These are phyloP conservation scores for Euphorbia pulcherrima DNA, from an alignment of 345 rosid genomes.

Conservation along the genomic window DNA sequence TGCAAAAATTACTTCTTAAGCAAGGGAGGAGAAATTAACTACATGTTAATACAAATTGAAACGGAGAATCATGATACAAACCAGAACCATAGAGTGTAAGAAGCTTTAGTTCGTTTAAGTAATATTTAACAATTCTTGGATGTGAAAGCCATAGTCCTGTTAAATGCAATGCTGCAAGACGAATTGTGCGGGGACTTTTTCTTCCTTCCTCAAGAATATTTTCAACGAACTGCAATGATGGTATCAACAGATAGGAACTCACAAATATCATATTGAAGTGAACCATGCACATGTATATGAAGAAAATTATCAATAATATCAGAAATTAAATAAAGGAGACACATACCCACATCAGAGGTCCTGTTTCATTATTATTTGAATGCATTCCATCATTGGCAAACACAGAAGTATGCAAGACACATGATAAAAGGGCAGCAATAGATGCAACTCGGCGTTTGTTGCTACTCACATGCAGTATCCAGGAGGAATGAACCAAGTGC, in stretches of 20 bases:
- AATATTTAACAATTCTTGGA: constrained; percentile 67
- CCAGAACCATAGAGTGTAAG: constrained; percentile 94
- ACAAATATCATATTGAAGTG: background rate
- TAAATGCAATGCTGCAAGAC: constrained; percentile 86
- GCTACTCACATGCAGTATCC: constrained; percentile 86
- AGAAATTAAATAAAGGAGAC: constrained; percentile 15
- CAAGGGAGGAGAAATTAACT: constrained; percentile 1
- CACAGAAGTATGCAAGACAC: constrained; percentile 72
- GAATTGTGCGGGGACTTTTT: constrained; percentile 96
- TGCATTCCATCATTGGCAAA: constrained; percentile 70
- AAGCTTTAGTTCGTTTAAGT: constrained; percentile 75
- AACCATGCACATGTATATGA: background rate
- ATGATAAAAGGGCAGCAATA: constrained; percentile 83
- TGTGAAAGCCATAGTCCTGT: constrained; percentile 81
- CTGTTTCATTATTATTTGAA: constrained; percentile 42
- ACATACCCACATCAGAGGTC: constrained; percentile 90
- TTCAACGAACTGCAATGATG: constrained; percentile 60
- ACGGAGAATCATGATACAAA: constrained; percentile 27
- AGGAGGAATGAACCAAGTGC: constrained; percentile 78
- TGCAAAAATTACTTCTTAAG: background rate
- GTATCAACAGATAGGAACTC: constrained; percentile 9
- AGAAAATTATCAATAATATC: background rate
- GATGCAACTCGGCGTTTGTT: constrained; percentile 89
- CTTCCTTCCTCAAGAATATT: constrained; percentile 82
- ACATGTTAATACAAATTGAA: background rate